Percentiles rank a stretch among this genome's conserved stretches.
Evolutionary conservation across 305 asterid genomes (phyloP).

Genomic region (Fraxinus latifolia): DNA sequence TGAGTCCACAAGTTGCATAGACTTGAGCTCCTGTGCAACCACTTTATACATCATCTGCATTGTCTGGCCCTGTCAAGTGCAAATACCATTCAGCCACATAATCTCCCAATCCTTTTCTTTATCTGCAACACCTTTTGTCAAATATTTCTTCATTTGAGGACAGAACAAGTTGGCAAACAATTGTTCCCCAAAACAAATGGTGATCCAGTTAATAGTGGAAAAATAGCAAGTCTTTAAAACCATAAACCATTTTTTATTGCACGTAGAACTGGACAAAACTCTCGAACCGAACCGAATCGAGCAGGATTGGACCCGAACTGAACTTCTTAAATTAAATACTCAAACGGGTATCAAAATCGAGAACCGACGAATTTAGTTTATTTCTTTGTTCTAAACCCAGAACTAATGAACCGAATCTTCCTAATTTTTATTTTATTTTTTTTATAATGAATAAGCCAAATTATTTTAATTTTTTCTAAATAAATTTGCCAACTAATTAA

Average conservation of each 20-base stretch:
- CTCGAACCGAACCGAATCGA: no score
- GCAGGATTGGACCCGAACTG: no score
- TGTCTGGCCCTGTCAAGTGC: constrained; percentile 60
- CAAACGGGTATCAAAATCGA: no score
- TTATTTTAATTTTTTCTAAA: no score
- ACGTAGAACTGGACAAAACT: no score
- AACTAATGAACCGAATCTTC: no score
- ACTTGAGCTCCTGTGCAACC: constrained; percentile 67
- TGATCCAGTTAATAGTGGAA: constrained; percentile 1
- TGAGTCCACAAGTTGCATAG: constrained; percentile 46
- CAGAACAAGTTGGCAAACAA: constrained; percentile 1
- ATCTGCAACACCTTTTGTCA: neutral
- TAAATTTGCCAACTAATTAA: no score
- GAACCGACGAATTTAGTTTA: no score
- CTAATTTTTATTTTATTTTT: no score
- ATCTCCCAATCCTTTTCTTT: constrained; percentile 1
- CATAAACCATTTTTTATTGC: neutral
- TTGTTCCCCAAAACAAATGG: neutral
- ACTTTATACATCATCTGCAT: constrained; percentile 74
- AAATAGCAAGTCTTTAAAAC: neutral
- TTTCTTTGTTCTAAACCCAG: no score
- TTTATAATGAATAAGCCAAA: no score
- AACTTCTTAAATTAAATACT: no score
- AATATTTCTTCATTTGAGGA: constrained; percentile 8
- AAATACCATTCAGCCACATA: constrained; percentile 12